Base-by-base conservation (phyloP, 2,329 filamentous ascomycete species). In the Fusarium denticulatum region DNA sequence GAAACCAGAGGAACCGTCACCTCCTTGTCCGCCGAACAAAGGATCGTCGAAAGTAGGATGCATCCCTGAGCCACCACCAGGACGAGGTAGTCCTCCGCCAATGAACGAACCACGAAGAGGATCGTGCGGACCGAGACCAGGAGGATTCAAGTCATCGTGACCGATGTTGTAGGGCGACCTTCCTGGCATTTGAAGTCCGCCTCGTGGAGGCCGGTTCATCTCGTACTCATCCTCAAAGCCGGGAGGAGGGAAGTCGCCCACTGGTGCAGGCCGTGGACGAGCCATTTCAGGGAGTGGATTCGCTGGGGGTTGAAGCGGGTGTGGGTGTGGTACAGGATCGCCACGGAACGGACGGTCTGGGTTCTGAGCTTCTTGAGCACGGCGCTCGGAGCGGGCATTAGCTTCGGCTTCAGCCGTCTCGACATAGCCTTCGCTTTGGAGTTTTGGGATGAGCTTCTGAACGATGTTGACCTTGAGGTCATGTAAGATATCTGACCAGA, bases 21-120 rank as follows among this genome's bases (percentile, higher is more conserved):
- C 57, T 39, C 82, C 82, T 20, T 82, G 84, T 4, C 82, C 82
- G 15, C 85, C 85, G 79, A 97, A 97, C 53, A 98, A 82, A 12
- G 94, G 94, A 79, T 98, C 95, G 77, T 97, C 94, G 80, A 97
- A 96, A 0, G 95, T 97, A 2, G 96, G 96, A 82, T 98, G 94
- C 96, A 99, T 99, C 2, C 96, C 96, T 18, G 92, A 91, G 16
- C 88, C 88, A 26, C 91, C 88, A 20, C 90, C 89, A 2, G 86
- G 85, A n/a, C 87, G 84, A 28, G 86, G 85, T 10, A 90, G 82
- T 1, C 89, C 88, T n/a, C 89, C 87, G 36, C 89, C 89, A 12
- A 91, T 89, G 62, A 94, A 89, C 6, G 89, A 88, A 9, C 89
- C 89, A 37, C 93, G 85, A 7, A 98, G 83, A 18, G 96, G 95